Evolutionary conservation across 148 eudicot genomes (phyloP), one percentile per base, ranked within the genome.

Genomic region (Amaranthus palmeri): DNA sequence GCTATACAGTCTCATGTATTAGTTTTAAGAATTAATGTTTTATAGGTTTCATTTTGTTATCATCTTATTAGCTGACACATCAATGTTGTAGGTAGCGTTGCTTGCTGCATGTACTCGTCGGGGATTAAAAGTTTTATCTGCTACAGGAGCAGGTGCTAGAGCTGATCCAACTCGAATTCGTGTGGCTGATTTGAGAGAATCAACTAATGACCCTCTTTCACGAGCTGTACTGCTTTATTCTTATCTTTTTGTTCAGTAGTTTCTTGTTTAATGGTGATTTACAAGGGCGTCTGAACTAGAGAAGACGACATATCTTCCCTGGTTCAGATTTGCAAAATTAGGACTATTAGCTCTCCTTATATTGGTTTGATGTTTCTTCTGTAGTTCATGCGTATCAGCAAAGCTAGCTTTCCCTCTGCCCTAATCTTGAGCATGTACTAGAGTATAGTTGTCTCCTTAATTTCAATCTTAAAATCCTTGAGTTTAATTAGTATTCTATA

Each of bases 111-210:
- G 98, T 84, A 91, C 85, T 18, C 86, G 90, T 64, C 86, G 97
- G 79, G 98, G 98, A 62, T 78, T 91, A 87, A 95, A 84, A 81
- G 97, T 95, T 78, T 72, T 95, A 48, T 95, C 93, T 74, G 98
- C 93, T 69, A 95, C 96, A 49, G 98, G 98, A 81, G 98, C 98
- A 61, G 98, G 98, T 54, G 98, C 96, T 67, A 88, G 98, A 83
- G 98, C 98, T 72, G 98, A 95, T 76, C 98, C 98, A 68, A 95
- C 98, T 71, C 88, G 98, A 81, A 91, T 95, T 54, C 97, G 98
- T 67, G 86, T 91, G 57, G 97, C 98, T 67, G 98, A 95, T 82
- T 77, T 95, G 70, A 86, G 90, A 78, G 97, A 95, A 81, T 95
- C 98, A 54, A 91, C 89, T 70, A 95, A 95, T 74, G 97, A 95